Base-by-base conservation (phyloP, 2,329 filamentous ascomycete genomes). In the Clarireedia homoeocarpa region DNA sequence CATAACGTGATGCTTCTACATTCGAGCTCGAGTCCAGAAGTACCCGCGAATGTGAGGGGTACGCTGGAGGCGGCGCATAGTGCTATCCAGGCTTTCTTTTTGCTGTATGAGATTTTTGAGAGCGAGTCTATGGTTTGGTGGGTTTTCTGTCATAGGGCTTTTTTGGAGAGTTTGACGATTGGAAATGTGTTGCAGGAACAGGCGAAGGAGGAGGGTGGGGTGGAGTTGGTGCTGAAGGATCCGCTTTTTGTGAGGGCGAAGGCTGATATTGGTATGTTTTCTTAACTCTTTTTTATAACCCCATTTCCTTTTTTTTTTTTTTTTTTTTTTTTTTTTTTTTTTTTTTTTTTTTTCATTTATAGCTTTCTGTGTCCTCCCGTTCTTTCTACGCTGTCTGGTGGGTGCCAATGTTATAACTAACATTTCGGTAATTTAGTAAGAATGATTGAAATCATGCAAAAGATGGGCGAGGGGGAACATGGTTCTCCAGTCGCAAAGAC, bases 1-100 rank as follows among this genome's bases (percentile, higher is more conserved):
- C 88, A 92, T 68, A 90, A 88, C 68, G 75, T 91, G 24, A 91
- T 91, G 86, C 74, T 91, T 9, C 80, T 91, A 20, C 85, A 91
- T 64, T 84, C 85, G 0, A 85, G 84, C 14, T 85, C 88, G 65
- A 84, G 85, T 60, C 70, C 77, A 0, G 80, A 82, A 3, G 64
- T 85, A 2, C 79, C 81, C 0, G 74, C 82, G 51, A 88, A 91
- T 66, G 75, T 88, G 17, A 76, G 83, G 17, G 85, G 81, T 4
- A 86, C 86, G 3, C 73, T 91, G 12, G 86, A 91, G 69, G 86
- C 87, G 0, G 88, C 88, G 0, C 84, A 89, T 63, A 85, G 88
- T 66, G 88, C 88, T 4, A 81, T 92, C 48, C 79, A 77, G 46
- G 76, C 86, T 1, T 92, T 91, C 67, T 91, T 91, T 69, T 76